Conservation (phyloP, 345 rosid genomes). For the Iberis pinnata region DNA sequence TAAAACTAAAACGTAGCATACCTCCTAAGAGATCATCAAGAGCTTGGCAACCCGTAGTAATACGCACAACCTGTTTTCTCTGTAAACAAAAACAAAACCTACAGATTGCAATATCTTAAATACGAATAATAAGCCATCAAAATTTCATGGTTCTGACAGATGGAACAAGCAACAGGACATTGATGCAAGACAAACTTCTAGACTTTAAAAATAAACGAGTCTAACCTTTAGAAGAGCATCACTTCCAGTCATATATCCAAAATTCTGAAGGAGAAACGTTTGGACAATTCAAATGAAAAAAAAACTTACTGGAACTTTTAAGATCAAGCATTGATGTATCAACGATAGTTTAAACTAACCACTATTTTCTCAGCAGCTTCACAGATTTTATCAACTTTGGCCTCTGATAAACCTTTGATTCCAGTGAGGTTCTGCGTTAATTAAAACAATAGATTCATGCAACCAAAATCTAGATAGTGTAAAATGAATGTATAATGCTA, state of each 20-base stretch:
- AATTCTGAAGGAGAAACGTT: constrained; percentile 42
- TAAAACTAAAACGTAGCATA: no score
- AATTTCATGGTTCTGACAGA: no score
- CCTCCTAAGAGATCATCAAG: constrained; percentile 90
- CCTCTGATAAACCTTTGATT: constrained; percentile 93
- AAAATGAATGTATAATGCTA: no score
- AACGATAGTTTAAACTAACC: constrained; percentile 63
- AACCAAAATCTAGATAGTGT: neutral
- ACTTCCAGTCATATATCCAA: constrained; percentile 83
- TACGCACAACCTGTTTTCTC: constrained; percentile 65
- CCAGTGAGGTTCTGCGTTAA: constrained; percentile 65
- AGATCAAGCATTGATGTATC: no score
- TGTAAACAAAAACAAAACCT: constrained; percentile 22
- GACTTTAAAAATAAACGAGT: constrained; percentile 4
- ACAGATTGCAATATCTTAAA: neutral
- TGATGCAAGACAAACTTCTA: neutral
- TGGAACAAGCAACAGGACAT: no score
- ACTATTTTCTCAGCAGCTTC: constrained; percentile 97
- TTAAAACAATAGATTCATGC: neutral
- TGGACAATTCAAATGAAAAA: neutral
- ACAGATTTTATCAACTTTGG: constrained; percentile 92
- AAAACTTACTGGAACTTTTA: no score
- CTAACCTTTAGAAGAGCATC: constrained; percentile 83
- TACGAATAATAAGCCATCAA: constrained; percentile 5
- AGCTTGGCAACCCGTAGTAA: constrained; percentile 94